These are phyloP conservation scores for Lepiota brunneoincarnata DNA, from an alignment of 768 basidiomycete species.

Conservation along the genomic window DNA sequence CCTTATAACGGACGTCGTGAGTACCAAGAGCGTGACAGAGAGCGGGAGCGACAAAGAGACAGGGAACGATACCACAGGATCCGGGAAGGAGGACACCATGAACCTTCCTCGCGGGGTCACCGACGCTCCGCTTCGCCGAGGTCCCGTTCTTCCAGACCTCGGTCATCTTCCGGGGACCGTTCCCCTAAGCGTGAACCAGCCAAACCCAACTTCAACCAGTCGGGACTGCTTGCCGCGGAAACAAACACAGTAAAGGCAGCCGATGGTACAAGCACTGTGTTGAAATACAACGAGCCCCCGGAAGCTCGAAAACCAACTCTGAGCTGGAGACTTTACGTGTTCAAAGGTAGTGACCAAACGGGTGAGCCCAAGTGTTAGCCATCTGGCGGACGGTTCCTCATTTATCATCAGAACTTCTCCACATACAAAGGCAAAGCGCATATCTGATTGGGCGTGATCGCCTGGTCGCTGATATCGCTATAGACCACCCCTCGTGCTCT, in stretches of 20 bases:
- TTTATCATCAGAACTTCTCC: slow-evolving; percentile 69
- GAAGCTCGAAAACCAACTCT: slow-evolving; percentile 90
- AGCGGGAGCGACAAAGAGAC: slow-evolving; percentile 41
- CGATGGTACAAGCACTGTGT: slow-evolving; percentile 76
- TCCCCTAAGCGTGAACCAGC: slow-evolving; percentile 38
- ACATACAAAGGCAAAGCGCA: slow-evolving; percentile 91
- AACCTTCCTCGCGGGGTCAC: slow-evolving; percentile 23
- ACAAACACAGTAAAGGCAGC: slow-evolving; percentile 84
- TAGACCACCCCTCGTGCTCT: slow-evolving; percentile 96
- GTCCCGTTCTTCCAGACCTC: slow-evolving; percentile 39
- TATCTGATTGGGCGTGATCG: slow-evolving; percentile 92
- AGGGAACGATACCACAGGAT: slow-evolving; percentile 39
- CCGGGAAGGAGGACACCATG: slow-evolving; percentile 24
- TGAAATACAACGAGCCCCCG: slow-evolving; percentile 98
- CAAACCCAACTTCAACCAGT: slow-evolving; percentile 88
- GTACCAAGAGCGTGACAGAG: slow-evolving; percentile 36
- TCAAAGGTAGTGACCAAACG: slow-evolving; percentile 91
- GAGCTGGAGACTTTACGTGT: slow-evolving; percentile 95
- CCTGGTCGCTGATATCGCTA: slow-evolving; percentile 78
- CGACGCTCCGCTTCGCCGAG: slow-evolving; percentile 67
- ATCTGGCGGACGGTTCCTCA: background rate
- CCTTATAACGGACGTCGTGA: slow-evolving; percentile 13
- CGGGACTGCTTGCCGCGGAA: slow-evolving; percentile 91
- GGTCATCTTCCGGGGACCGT: slow-evolving; percentile 37
- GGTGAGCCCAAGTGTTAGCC: slow-evolving; percentile 50